phyloP scores from a whole-genome alignment of 2,329 filamentous ascomycete genomes.

The Colletotrichum godetiae region DNA sequence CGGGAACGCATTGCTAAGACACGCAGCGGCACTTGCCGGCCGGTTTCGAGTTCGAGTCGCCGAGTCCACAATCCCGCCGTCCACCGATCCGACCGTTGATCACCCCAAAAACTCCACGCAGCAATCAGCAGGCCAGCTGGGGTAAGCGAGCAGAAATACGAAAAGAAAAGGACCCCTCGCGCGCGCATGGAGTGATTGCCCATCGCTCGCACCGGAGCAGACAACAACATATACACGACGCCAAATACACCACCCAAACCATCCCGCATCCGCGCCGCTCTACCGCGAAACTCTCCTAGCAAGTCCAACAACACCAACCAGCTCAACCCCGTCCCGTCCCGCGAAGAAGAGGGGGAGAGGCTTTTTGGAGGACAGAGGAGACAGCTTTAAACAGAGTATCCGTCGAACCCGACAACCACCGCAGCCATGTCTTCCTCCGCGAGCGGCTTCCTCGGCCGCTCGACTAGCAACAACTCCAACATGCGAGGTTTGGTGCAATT shows the following conservation, averaged over 20 bases:
- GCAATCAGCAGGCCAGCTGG: slow-evolving; percentile 3
- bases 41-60: slow-evolving; percentile 33
- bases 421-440: slow-evolving; percentile 65
- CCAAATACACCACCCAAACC: neutral
- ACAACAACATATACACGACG: neutral
- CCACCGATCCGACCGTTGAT: slow-evolving; percentile 10
- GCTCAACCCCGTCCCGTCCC: neutral
- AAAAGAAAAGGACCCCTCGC: slow-evolving; percentile 9
- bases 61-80: slow-evolving; percentile 17
- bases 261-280: slow-evolving; percentile 10
- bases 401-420: neutral
- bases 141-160: slow-evolving; percentile 14
- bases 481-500: slow-evolving; percentile 94
- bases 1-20: slow-evolving; percentile 24
- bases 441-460: slow-evolving; percentile 73
- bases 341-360: slow-evolving; percentile 2
- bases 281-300: neutral
- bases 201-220: slow-evolving; percentile 25
- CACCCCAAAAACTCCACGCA: neutral
- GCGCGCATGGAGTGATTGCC: slow-evolving; percentile 34
- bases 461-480: slow-evolving; percentile 72
- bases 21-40: slow-evolving; percentile 30
- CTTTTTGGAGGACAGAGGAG: neutral
- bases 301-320: slow-evolving; percentile 3
- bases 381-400: neutral